These are phyloP conservation scores for Colletotrichum magnum DNA, from an alignment of 2,329 filamentous ascomycete species.

Conservation along the genomic window DNA sequence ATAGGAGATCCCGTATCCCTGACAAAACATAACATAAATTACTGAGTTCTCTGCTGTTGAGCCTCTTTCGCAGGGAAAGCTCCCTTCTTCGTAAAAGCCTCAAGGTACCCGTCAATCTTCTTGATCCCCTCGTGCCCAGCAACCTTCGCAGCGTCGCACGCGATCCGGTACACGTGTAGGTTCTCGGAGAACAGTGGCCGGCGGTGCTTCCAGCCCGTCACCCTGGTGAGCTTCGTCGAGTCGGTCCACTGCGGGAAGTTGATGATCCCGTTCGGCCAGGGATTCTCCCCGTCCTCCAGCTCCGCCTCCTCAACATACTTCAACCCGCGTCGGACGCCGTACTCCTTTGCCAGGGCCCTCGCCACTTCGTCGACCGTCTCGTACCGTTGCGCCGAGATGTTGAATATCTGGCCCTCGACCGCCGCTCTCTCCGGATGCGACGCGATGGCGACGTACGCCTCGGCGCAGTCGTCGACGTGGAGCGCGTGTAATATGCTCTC, in stretches of 20 bases:
- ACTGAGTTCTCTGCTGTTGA: no score
- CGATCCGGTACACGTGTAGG: constrained; percentile 52
- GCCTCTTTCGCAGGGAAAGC: not conserved
- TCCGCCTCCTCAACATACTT: constrained; percentile 44
- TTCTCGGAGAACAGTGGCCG: constrained; percentile 54
- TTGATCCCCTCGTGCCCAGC: constrained; percentile 22
- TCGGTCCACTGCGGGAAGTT: constrained; percentile 59
- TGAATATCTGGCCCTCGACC: constrained; percentile 58
- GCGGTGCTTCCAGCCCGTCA: constrained; percentile 58
- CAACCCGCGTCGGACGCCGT: constrained; percentile 51
- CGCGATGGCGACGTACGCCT: constrained; percentile 62
- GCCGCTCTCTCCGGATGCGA: constrained; percentile 48
- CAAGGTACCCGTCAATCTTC: not conserved
- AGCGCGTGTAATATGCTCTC: constrained; percentile 60
- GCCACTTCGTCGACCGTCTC: constrained; percentile 59
- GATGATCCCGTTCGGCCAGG: constrained; percentile 46
- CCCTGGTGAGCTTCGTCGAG: constrained; percentile 55
- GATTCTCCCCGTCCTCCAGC: constrained; percentile 25
- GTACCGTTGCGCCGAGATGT: constrained; percentile 60
- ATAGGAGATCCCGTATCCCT: no score
- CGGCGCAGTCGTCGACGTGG: constrained; percentile 65
- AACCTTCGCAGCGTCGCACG: constrained; percentile 53
- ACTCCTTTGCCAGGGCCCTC: constrained; percentile 55
- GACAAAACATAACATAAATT: no score
- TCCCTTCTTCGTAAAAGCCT: not conserved